These are phyloP conservation scores for Prunus fruticosa DNA, from an alignment of 306 rosid genomes.

Conservation along the genomic window DNA sequence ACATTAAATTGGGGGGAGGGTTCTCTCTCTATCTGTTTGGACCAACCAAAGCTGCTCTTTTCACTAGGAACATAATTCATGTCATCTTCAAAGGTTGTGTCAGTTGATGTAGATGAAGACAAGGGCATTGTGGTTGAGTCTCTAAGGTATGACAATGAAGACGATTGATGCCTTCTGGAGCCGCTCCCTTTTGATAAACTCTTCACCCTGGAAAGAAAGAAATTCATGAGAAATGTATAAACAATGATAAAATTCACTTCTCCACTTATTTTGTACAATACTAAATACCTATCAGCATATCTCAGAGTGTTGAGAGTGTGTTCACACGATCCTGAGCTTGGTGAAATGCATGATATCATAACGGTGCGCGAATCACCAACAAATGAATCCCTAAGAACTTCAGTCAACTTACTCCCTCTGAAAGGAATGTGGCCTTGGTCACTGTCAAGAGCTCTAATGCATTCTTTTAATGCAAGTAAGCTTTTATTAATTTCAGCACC, in stretches of 20 bases:
- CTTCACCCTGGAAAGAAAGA: slow-evolving; percentile 51
- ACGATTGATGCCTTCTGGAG: slow-evolving; percentile 56
- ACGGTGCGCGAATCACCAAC: slow-evolving; percentile 85
- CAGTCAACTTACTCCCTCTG: slow-evolving; percentile 89
- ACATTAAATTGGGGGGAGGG: slow-evolving; percentile 50
- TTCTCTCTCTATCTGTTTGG: slow-evolving; percentile 65
- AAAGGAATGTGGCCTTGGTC: slow-evolving; percentile 91
- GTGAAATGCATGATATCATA: slow-evolving; percentile 89
- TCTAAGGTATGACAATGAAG: slow-evolving; percentile 51
- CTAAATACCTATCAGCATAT: slow-evolving; percentile 75
- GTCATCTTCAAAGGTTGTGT: slow-evolving; percentile 50
- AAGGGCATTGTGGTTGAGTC: slow-evolving; percentile 58
- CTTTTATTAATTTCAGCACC: slow-evolving; percentile 93
- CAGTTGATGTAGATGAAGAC: slow-evolving; percentile 40
- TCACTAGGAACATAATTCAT: slow-evolving; percentile 44
- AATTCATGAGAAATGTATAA: slow-evolving; percentile 7
- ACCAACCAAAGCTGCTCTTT: slow-evolving; percentile 69
- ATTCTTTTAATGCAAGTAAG: slow-evolving; percentile 77
- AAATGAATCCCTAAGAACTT: slow-evolving; percentile 84
- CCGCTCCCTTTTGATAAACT: slow-evolving; percentile 67
- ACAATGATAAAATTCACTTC: slow-evolving; percentile 1
- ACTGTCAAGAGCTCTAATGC: slow-evolving; percentile 84
- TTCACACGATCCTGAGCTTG: slow-evolving; percentile 84
- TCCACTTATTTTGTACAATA: slow-evolving; percentile 1
- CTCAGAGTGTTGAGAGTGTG: slow-evolving; percentile 85